Base-by-base conservation (phyloP, 257 asterid species). In the Cordia subcordata region DNA sequence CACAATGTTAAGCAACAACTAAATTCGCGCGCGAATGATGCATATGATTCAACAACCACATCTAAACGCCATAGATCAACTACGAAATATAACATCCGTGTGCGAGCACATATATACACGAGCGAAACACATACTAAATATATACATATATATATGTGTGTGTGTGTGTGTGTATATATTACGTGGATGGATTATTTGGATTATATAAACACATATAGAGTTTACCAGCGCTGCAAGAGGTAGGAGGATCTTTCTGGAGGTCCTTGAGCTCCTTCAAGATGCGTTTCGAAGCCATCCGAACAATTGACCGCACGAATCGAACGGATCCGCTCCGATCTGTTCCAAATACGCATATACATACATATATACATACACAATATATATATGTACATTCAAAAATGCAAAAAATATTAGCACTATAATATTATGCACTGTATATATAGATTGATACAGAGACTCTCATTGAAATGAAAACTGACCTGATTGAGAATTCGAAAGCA, bases 181-280 rank as follows among this genome's bases (percentile, higher is more conserved):
- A 46, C 4, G 17, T 46, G 8, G 12, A 14, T 44, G 1, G n/a
- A 38, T 38, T 5, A 38, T 5, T 38, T 38, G 11, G 11, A 38
- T 38, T 38, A 44, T 11, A 44, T 11, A 44, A 44, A 44, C 14
- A 5, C 8, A 51, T 17, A 16, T 16, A 10, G 5, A 17, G 27
- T 17, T 51, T 51, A 51, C 55, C 55, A 17, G 55, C 55, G 15
- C 55, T 51, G 33, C 55, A 51, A 51, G 55, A 51, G 22, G 55
- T 51, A 51, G 55, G 55, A 51, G 55, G 55, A 19, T 51, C 55
- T 51, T 51, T 51, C 55, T 51, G 55, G 15, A 51, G 55, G 18
- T 51, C 55, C 55, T 51, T 51, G 15, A 51, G 55, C 55, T 51
- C 55, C 55, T 51, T 51, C 55, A 51, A 51, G 55, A 51, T 51